Conservation (phyloP, 129 eudicot species). For the Chrysanthemum makinoi region DNA sequence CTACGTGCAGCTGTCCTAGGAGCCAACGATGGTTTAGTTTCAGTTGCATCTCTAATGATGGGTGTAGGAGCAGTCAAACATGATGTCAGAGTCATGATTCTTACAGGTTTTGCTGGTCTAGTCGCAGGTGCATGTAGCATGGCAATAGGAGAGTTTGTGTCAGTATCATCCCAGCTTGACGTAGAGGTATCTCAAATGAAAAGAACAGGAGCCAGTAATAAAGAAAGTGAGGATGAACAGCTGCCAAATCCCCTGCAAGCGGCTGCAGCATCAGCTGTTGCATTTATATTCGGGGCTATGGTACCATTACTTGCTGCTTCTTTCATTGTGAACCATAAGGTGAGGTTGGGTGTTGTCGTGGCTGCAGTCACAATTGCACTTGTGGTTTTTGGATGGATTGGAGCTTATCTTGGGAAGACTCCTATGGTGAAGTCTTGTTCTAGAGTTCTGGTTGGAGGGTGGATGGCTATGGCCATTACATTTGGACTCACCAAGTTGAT, state of each 20-base stretch:
- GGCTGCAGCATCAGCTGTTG: slow-evolving; percentile 41
- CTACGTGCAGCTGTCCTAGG: slow-evolving; percentile 41
- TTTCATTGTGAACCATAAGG: slow-evolving; percentile 29
- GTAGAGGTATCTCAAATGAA: slow-evolving; percentile 32
- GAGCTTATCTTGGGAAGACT: slow-evolving; percentile 37
- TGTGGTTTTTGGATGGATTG: slow-evolving; percentile 32
- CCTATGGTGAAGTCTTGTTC: slow-evolving; percentile 38
- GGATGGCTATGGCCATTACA: slow-evolving; percentile 48
- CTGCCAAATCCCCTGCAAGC: slow-evolving; percentile 44
- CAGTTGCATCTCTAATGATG: slow-evolving; percentile 40
- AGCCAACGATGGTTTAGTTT: slow-evolving; percentile 37
- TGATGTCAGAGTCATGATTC: slow-evolving; percentile 33
- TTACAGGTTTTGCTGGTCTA: slow-evolving; percentile 38
- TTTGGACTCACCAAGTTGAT: slow-evolving; percentile 41
- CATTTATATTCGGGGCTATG: slow-evolving; percentile 36
- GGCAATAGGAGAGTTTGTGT: slow-evolving; percentile 40
- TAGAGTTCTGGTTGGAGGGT: slow-evolving; percentile 40
- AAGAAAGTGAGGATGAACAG: slow-evolving; percentile 17
- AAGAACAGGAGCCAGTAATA: slow-evolving; percentile 9
- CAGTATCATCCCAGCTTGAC: slow-evolving; percentile 36
- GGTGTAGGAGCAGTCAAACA: slow-evolving; percentile 38
- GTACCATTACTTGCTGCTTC: slow-evolving; percentile 44
- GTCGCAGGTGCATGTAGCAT: slow-evolving; percentile 41
- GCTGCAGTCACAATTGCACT: slow-evolving; percentile 37
- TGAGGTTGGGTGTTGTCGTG: slow-evolving; percentile 38